Evolutionary conservation across 495 filamentous ascomycete genomes (phyloP).

Genomic region (Opeltia flavorubescens): DNA sequence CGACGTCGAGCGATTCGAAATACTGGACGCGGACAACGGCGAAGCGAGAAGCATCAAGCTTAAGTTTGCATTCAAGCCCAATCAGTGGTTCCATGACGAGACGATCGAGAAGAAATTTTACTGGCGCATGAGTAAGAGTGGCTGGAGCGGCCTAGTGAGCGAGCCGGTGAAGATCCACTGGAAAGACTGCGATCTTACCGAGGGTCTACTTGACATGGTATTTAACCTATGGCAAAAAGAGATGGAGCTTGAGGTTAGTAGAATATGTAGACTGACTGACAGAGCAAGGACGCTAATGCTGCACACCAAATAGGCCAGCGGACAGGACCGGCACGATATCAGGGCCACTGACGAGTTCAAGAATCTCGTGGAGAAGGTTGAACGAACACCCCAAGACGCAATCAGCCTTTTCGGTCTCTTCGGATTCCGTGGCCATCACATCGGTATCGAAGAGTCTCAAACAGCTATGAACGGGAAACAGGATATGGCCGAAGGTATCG

Average conservation of each 20-base stretch:
- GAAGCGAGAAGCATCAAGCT: slow-evolving; percentile 54
- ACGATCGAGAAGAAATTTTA: slow-evolving; percentile 82
- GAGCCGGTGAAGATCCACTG: slow-evolving; percentile 79
- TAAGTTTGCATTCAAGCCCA: slow-evolving; percentile 46
- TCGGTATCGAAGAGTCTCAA: slow-evolving; percentile 56
- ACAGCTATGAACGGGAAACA: slow-evolving; percentile 41
- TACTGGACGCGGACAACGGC: slow-evolving; percentile 25
- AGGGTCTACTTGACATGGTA: slow-evolving; percentile 60
- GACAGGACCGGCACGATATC: neutral
- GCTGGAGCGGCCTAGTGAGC: slow-evolving; percentile 59
- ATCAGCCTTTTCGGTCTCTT: slow-evolving; percentile 83
- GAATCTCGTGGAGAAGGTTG: slow-evolving; percentile 36
- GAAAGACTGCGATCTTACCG: slow-evolving; percentile 76
- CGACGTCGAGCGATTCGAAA: slow-evolving; percentile 62
- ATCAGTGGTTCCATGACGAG: slow-evolving; percentile 60
- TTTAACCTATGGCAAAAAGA: slow-evolving; percentile 54
- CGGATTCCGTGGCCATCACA: slow-evolving; percentile 49
- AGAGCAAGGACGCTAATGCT: too few species aligned
- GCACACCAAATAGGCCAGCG: neutral
- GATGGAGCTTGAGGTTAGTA: slow-evolving; percentile 28
- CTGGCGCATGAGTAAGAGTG: slow-evolving; percentile 51
- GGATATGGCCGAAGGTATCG: slow-evolving; percentile 21
- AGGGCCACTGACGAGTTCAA: neutral
- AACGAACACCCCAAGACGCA: slow-evolving; percentile 38
- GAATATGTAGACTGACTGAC: too few species aligned